These are phyloP conservation scores for Pecoramyces ruminantium DNA, from an alignment of 192 early-diverging fungal species.

Conservation along the genomic window DNA sequence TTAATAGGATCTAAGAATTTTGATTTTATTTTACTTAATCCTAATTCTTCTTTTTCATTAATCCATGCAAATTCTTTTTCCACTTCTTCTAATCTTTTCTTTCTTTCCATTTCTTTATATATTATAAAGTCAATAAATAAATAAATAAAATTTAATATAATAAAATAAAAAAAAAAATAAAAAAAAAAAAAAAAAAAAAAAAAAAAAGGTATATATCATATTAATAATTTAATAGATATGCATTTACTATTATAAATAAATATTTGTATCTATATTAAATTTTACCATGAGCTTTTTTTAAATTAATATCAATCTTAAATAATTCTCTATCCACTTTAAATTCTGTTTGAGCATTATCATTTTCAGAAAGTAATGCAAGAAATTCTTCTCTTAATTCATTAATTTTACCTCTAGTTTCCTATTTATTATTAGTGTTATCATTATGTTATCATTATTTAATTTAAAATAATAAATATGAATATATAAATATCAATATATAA, in stretches of 20 bases:
- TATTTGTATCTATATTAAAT: background rate
- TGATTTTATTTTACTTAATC: conserved; percentile 29
- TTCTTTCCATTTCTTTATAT: conserved; percentile 13
- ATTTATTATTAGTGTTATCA: background rate
- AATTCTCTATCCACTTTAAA: conserved; percentile 3
- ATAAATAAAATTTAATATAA: no score
- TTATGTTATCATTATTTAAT: no score
- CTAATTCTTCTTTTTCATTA: conserved; percentile 30
- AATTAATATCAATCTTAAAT: conserved; percentile 25
- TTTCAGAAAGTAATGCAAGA: conserved; percentile 18
- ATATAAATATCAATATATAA: background rate
- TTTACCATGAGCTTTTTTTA: conserved; percentile 23
- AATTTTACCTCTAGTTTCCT: conserved; percentile 22
- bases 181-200: no score
- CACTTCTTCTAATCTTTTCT: conserved; percentile 18
- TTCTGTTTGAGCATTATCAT: conserved; percentile 9
- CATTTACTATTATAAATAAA: background rate
- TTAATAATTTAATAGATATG: no score
- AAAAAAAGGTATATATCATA: no score
- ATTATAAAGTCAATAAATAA: no score
- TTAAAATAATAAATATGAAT: no score
- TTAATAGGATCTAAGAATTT: conserved; percentile 31
- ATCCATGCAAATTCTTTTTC: conserved; percentile 37
- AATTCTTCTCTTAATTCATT: conserved; percentile 31
- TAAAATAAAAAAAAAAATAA: no score